Evolutionary conservation across 169 alveolate genomes (phyloP), one percentile per base, ranked within the genome.

Genomic region (Cryptosporidium muris): DNA sequence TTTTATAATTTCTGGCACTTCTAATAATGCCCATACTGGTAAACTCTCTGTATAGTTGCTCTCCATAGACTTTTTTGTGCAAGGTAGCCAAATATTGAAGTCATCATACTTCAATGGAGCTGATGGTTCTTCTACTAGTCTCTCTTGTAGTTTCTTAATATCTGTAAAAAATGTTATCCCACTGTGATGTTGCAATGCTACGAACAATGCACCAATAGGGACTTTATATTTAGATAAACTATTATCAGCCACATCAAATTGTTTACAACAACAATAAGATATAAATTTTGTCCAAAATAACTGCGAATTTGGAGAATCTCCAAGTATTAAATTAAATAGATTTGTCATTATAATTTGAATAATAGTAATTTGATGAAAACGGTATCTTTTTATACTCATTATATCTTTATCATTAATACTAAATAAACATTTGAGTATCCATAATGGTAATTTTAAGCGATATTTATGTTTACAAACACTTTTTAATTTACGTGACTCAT

Each of bases 261-360:
- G 74, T 60, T 54, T 25, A 25, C 74, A 74, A 47, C 85, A 74
- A 48, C 54, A 42, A 12, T 74, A 58, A 48, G 85, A 74, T n/a
- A 74, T 74, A 62, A 66, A 74, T 9, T 52, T 74, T 11, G 85
- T 45, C 85, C 85, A 74, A 45, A 74, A 74, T 43, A 74, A 45
- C 45, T 74, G 85, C 45, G 85, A 74, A 56, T 74, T 58, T 7
- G 85, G 85, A 12, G 85, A 74, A 43, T 74, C 85, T 11, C 85
- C 85, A 7, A 74, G 42, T 54, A 74, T 74, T 37, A 74, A 60
- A 38, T 74, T 74, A 43, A 74, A 74, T 45, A 74, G 12, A 48
- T 74, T 74, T 9, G 74, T 74, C 48, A 74, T 43, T 51, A 74
- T 62, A 37, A 74, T 64, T 38, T 74, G 85, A 4, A 74, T 47